phyloP scores from a whole-genome alignment of 129 eudicot species.

The Dittrichia graveolens region DNA sequence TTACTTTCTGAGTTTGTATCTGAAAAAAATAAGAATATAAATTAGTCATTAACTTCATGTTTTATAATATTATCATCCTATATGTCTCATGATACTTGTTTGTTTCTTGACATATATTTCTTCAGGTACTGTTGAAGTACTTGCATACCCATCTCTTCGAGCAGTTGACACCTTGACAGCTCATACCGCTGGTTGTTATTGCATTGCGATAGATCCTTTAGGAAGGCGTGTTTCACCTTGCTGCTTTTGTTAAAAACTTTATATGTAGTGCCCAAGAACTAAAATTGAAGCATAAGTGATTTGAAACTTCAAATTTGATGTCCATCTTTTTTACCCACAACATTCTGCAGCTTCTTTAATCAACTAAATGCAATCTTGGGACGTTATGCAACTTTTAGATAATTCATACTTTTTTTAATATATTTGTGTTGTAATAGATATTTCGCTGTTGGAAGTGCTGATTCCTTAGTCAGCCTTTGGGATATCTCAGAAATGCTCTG shows the following conservation, averaged over 20 bases:
- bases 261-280: slow-evolving; percentile 1
- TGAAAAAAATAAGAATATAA: background rate
- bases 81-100: background rate
- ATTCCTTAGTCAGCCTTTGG: slow-evolving; percentile 98
- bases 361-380: background rate
- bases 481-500: slow-evolving; percentile 94
- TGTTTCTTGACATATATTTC: background rate
- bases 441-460: slow-evolving; percentile 99
- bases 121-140: slow-evolving; percentile 93
- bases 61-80: background rate
- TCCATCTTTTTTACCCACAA: background rate
- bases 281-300: background rate
- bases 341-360: background rate
- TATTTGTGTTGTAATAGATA: slow-evolving; percentile 50
- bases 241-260: background rate
- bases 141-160: slow-evolving; percentile 84
- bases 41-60: no score
- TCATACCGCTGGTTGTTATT: slow-evolving; percentile 99
- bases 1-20: background rate
- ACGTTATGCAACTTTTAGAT: background rate
- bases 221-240: slow-evolving; percentile 62
- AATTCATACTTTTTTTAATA: background rate
- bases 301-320: background rate
- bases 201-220: slow-evolving; percentile 92
- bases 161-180: slow-evolving; percentile 87